Evolutionary conservation across 768 basidiomycete genomes (phyloP).

Genomic region (Paxillus ammoniavirescens): DNA sequence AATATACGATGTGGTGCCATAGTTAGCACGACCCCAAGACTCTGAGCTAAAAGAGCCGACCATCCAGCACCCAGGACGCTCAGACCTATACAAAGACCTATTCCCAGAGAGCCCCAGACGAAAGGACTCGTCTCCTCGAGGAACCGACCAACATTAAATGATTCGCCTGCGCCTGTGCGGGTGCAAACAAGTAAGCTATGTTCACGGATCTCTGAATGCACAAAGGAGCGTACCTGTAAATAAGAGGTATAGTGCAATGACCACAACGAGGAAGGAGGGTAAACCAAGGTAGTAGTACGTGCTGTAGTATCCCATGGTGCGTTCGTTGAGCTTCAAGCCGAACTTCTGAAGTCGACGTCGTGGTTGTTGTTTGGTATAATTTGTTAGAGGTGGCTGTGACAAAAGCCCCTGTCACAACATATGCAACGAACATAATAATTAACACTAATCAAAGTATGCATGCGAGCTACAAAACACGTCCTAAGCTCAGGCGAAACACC

Average conservation of each 20-base stretch:
- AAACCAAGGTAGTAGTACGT: slow-evolving; percentile 68
- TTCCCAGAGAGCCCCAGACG: slow-evolving; percentile 87
- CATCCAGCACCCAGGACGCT: slow-evolving; percentile 96
- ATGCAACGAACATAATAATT: no score
- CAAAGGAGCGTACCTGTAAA: slow-evolving; percentile 68
- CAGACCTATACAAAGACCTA: slow-evolving; percentile 90
- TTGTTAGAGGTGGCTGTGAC: slow-evolving; percentile 12
- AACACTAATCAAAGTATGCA: no score
- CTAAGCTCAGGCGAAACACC: no score
- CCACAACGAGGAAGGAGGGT: slow-evolving; percentile 56
- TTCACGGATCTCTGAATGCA: not conserved
- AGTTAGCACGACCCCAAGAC: not conserved
- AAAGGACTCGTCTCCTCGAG: slow-evolving; percentile 93
- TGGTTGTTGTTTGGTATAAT: slow-evolving; percentile 6
- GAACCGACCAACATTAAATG: slow-evolving; percentile 93
- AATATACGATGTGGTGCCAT: not conserved
- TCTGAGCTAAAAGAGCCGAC: slow-evolving; percentile 43
- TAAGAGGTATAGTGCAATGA: slow-evolving; percentile 82
- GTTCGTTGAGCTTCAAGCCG: not conserved
- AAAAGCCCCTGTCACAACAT: slow-evolving; percentile 3
- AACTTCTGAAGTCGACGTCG: no score
- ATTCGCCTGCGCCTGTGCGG: slow-evolving; percentile 73
- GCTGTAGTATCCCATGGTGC: slow-evolving; percentile 28
- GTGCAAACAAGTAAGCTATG: slow-evolving; percentile 1
- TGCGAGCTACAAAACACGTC: no score